phyloP scores from a whole-genome alignment of 306 rosid genomes.

The Comarum palustre region DNA sequence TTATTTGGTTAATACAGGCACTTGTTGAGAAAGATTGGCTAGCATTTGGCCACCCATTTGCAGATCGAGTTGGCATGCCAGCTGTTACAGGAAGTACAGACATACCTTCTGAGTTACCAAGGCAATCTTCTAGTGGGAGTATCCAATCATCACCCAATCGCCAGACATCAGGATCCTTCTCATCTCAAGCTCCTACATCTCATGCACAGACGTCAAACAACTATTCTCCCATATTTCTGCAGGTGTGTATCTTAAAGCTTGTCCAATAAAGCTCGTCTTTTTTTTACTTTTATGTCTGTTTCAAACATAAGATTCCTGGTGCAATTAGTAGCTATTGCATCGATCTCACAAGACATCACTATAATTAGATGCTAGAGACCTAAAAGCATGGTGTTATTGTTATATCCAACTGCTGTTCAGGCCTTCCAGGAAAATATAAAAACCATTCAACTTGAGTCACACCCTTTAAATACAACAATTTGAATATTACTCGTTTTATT shows the following conservation, averaged over 20 bases:
- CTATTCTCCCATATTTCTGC: conserved; percentile 90
- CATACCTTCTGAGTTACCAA: conserved; percentile 62
- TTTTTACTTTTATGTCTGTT: background rate
- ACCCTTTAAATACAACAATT: background rate
- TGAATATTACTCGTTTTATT: background rate
- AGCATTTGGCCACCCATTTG: conserved; percentile 94
- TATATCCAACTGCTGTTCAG: background rate
- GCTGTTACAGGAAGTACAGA: conserved; percentile 51
- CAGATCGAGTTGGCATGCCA: conserved; percentile 79
- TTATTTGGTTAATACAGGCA: conserved; percentile 50
- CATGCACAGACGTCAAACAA: conserved; percentile 67
- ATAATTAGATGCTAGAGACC: background rate
- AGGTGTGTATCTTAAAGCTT: conserved; percentile 49
- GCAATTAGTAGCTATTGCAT: conserved; percentile 1
- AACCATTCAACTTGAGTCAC: background rate
- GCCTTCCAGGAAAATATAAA: background rate
- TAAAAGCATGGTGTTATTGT: background rate
- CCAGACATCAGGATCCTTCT: conserved; percentile 62
- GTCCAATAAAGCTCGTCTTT: background rate
- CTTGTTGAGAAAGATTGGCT: conserved; percentile 97
- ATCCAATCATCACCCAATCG: conserved; percentile 63
- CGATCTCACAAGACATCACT: background rate
- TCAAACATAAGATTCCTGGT: background rate
- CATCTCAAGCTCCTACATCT: conserved; percentile 58
- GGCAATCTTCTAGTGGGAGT: conserved; percentile 69